A percentile compares a stretch with the other conserved stretches of the same genome.
Conservation (phyloP, 345 rosid species). For the Eucalyptus lansdowneana region DNA sequence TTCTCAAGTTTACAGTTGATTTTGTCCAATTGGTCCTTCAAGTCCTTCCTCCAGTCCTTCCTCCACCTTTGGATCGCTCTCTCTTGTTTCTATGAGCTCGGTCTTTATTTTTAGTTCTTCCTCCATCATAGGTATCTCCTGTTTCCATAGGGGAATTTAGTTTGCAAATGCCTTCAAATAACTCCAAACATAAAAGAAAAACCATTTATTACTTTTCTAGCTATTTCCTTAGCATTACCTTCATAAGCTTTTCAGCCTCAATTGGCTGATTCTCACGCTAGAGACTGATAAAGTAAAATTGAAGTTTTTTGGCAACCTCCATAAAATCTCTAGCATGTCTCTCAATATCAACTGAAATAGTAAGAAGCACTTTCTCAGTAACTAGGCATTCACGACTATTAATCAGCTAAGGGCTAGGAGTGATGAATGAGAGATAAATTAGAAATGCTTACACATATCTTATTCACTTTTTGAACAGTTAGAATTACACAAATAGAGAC, state of each 20-base stretch:
- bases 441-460: neutral
- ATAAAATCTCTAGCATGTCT: no score
- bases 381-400: neutral
- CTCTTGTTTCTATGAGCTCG: slow-evolving; percentile 63
- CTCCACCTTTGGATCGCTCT: slow-evolving; percentile 43
- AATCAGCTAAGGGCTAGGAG: neutral
- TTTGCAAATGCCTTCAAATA: no score
- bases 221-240: no score
- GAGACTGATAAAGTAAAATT: no score
- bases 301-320: no score
- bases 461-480: neutral
- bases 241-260: no score
- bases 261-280: no score
- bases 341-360: no score
- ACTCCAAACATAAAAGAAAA: no score
- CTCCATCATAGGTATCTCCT: no score
- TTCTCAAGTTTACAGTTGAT: slow-evolving; percentile 51
- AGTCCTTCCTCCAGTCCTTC: slow-evolving; percentile 37
- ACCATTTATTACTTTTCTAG: no score
- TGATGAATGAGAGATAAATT: neutral
- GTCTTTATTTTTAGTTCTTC: slow-evolving; percentile 33
- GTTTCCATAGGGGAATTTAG: no score
- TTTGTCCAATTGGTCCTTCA: slow-evolving; percentile 57
- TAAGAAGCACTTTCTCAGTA: neutral
- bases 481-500: neutral